phyloP scores from a whole-genome alignment of 192 early-diverging fungal genomes.

The Backusella westeae region DNA sequence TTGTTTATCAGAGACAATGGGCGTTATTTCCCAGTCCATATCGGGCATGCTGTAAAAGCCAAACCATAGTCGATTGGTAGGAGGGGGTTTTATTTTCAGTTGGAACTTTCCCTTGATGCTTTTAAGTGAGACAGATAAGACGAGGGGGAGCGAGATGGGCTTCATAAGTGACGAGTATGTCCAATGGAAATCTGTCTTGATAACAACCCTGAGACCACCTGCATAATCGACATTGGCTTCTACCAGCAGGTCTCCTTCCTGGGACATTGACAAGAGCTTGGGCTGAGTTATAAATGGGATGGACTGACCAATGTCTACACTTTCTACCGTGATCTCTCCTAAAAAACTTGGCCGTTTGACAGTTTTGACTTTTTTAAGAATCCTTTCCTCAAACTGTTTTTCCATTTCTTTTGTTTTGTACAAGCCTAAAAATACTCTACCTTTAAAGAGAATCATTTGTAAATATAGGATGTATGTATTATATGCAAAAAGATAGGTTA shows the following conservation, averaged over 20 bases:
- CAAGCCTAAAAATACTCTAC: constrained; percentile 74
- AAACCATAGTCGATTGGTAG: constrained; percentile 83
- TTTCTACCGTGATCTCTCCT: constrained; percentile 77
- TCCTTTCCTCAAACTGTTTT: constrained; percentile 34
- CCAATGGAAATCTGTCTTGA: constrained; percentile 65
- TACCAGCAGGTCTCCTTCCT: constrained; percentile 67
- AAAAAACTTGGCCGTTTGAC: constrained; percentile 66
- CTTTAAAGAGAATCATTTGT: background rate
- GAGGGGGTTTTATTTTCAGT: constrained; percentile 74
- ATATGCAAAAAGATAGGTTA: background rate
- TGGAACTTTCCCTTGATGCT: constrained; percentile 72
- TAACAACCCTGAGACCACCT: constrained; percentile 55
- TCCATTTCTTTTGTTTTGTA: constrained; percentile 54
- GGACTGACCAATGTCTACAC: constrained; percentile 74
- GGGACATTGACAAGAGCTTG: constrained; percentile 66
- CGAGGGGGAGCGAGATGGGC: constrained; percentile 73
- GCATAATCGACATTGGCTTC: constrained; percentile 79
- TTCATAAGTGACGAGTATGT: constrained; percentile 53
- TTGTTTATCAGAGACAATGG: constrained; percentile 82
- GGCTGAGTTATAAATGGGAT: constrained; percentile 78
- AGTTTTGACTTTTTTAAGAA: constrained; percentile 59
- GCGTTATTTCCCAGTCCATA: constrained; percentile 70
- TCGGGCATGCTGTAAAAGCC: constrained; percentile 80
- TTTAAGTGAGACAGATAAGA: constrained; percentile 72
- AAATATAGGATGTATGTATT: too few species aligned